phyloP scores from a whole-genome alignment of 805 yeast species.

The Metschnikowia chrysomelidarum region DNA sequence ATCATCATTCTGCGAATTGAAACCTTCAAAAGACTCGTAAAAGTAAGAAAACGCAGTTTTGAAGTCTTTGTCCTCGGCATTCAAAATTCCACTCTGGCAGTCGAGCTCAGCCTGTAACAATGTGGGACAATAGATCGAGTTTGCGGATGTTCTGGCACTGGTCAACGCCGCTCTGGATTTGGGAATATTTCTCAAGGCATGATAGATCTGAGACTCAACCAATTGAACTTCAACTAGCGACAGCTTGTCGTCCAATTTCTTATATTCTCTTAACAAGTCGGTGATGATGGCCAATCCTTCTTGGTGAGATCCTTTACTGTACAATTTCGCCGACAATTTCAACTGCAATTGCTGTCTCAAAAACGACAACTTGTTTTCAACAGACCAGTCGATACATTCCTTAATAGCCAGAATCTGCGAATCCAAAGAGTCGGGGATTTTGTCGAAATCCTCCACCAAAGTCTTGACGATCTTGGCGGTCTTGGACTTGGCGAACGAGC shows the following conservation, averaged over 20 bases:
- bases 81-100: constrained; percentile 90
- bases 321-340: constrained; percentile 74
- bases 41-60: constrained; percentile 95
- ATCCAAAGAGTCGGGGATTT: constrained; percentile 59
- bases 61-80: constrained; percentile 96
- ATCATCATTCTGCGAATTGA: constrained; percentile 60
- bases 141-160: constrained; percentile 96
- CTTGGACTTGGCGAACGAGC: constrained; percentile 86
- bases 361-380: constrained; percentile 77
- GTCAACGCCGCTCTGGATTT: constrained; percentile 91
- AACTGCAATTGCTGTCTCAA: constrained; percentile 85
- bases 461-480: constrained; percentile 86
- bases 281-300: constrained; percentile 73
- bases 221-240: constrained; percentile 94
- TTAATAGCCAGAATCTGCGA: constrained; percentile 70
- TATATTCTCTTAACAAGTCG: constrained; percentile 75
- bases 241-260: constrained; percentile 91
- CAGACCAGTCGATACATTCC: constrained; percentile 86
- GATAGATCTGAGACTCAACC: constrained; percentile 85
- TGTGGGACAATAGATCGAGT: constrained; percentile 94
- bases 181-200: constrained; percentile 85
- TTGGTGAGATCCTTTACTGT: constrained; percentile 60
- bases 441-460: constrained; percentile 75
- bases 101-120: constrained; percentile 90
- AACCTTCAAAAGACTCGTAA: constrained; percentile 92